Conservation (phyloP, 1,284 basidiomycete species). For the Moesziomyces sp. region DNA sequence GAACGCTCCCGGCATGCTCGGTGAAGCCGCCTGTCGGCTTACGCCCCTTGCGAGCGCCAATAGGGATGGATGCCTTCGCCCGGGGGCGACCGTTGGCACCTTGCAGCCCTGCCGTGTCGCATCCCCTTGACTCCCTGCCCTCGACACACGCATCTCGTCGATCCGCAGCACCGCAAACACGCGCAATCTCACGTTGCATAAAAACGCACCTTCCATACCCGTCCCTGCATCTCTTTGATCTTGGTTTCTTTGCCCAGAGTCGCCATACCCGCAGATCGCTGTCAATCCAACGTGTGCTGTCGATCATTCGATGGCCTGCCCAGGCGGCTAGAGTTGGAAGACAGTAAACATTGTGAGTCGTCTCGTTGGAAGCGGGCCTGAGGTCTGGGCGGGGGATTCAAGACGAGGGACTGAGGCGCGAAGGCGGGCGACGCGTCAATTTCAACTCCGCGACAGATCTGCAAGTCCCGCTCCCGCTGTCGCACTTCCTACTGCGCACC, state of each 20-base stretch:
- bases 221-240: constrained; percentile 1
- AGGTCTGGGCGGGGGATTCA: too few species aligned
- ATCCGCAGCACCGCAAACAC: neutral
- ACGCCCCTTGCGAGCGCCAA: neutral
- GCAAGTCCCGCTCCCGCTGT: neutral
- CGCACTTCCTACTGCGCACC: neutral
- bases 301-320: too few species aligned
- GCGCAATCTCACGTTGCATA: constrained; percentile 9
- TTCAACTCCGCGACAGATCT: neutral
- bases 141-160: too few species aligned
- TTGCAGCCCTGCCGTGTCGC: neutral
- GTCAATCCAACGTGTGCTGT: neutral
- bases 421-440: too few species aligned
- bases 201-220: constrained; percentile 14
- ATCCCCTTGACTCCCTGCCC: neutral
- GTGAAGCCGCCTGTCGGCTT: neutral
- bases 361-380: too few species aligned
- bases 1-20: neutral
- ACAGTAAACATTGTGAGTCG: too few species aligned
- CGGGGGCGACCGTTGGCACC: neutral
- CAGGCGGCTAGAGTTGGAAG: too few species aligned
- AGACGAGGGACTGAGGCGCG: too few species aligned
- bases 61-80: neutral
- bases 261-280: constrained; percentile 1
- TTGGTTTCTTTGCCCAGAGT: neutral